Conservation (phyloP, 2,329 filamentous ascomycete genomes). For the Microdochium trichocladiopsis region DNA sequence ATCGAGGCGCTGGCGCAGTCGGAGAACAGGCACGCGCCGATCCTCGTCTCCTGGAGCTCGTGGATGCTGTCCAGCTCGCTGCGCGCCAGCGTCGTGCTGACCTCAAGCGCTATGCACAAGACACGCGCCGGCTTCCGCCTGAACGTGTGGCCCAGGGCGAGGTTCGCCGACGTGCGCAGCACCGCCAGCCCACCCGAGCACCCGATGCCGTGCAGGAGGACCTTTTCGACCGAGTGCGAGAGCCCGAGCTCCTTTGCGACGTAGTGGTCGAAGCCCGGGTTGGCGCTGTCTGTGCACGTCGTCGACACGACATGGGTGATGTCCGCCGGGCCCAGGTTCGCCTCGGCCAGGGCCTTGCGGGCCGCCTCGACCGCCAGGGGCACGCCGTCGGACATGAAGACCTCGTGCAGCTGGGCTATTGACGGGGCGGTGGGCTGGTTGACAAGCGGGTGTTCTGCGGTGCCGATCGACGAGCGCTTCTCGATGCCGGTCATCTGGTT, state of each 20-base stretch:
- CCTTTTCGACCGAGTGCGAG: conserved; percentile 52
- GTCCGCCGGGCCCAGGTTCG: conserved; percentile 38
- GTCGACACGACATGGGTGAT: conserved; percentile 63
- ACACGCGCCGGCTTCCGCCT: conserved; percentile 53
- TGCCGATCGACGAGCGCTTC: conserved; percentile 53
- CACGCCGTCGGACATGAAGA: conserved; percentile 51
- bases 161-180: conserved; percentile 57
- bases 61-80: conserved; percentile 60
- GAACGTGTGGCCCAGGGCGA: conserved; percentile 56
- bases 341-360: conserved; percentile 47
- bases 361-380: conserved; percentile 49
- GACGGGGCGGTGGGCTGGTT: conserved; percentile 46
- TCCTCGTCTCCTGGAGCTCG: conserved; percentile 51
- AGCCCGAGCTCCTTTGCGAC: conserved; percentile 53
- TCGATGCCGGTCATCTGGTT: conserved; percentile 61
- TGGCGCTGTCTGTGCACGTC: conserved; percentile 63
- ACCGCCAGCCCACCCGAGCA: conserved; percentile 57
- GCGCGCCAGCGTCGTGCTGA: conserved; percentile 53
- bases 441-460: conserved; percentile 52
- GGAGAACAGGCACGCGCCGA: conserved; percentile 61
- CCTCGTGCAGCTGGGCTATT: conserved; percentile 45
- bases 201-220: conserved; percentile 59
- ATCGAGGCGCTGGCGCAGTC: conserved; percentile 63
- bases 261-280: conserved; percentile 62
- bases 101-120: conserved; percentile 57